A percentile compares a stretch with the other conserved stretches of the same genome.
Conservation (phyloP, 2,329 filamentous ascomycete genomes). For the Mycocentrospora acerina region DNA sequence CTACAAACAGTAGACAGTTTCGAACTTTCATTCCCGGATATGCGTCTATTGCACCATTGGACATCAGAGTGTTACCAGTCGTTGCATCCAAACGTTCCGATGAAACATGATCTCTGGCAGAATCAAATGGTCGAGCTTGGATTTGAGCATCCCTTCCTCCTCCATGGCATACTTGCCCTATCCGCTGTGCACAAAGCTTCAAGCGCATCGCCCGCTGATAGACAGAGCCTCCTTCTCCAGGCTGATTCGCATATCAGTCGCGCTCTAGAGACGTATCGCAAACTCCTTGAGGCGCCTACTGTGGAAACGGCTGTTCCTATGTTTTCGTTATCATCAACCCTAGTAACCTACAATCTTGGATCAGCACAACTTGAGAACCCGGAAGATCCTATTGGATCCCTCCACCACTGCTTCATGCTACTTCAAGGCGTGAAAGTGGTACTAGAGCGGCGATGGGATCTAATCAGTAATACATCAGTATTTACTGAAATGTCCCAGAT, state of each 20-base stretch:
- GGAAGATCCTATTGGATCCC: slow-evolving; percentile 28
- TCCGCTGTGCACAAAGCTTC: slow-evolving; percentile 31
- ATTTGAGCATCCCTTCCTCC: slow-evolving; percentile 31
- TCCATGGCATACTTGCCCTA: slow-evolving; percentile 32
- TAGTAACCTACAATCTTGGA: slow-evolving; percentile 34
- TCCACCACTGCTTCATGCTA: slow-evolving; percentile 34
- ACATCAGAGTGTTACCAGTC: slow-evolving; percentile 21
- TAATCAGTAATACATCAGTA: slow-evolving; percentile 18
- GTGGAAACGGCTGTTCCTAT: slow-evolving; percentile 26
- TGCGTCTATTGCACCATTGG: slow-evolving; percentile 34
- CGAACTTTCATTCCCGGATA: slow-evolving; percentile 28
- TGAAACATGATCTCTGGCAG: slow-evolving; percentile 17
- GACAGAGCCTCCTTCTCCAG: slow-evolving; percentile 24
- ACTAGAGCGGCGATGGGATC: slow-evolving; percentile 22
- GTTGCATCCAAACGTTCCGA: slow-evolving; percentile 17
- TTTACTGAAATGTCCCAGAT: slow-evolving; percentile 18
- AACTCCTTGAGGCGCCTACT: slow-evolving; percentile 21
- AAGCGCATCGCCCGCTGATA: slow-evolving; percentile 18
- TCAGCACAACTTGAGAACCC: slow-evolving; percentile 28
- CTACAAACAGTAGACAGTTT: slow-evolving; percentile 3
- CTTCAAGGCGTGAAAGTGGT: slow-evolving; percentile 30
- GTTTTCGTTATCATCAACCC: slow-evolving; percentile 30
- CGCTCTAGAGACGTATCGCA: slow-evolving; percentile 25
- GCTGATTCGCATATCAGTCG: slow-evolving; percentile 31
- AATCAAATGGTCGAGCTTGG: slow-evolving; percentile 24